A percentile compares a stretch with the other conserved stretches of the same genome.
Evolutionary conservation across 805 yeast species (phyloP).

Genomic region (Candida sanyiensis): DNA sequence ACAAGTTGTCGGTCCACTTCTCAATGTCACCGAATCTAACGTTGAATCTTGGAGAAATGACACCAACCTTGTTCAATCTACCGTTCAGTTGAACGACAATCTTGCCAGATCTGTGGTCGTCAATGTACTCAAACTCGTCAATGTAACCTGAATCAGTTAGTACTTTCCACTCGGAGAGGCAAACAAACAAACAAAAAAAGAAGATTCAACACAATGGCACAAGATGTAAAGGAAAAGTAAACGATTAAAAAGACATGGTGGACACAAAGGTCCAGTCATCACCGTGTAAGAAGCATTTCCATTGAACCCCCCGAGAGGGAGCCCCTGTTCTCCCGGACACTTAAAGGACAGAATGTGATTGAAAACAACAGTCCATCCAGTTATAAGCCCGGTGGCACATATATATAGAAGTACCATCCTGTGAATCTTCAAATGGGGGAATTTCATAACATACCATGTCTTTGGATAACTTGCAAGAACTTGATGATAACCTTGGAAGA

Average conservation of each 20-base stretch:
- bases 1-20: slow-evolving; percentile 96
- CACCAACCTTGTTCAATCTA: slow-evolving; percentile 98
- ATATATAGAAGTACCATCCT: not conserved
- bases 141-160: slow-evolving; percentile 47
- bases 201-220: not conserved
- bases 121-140: slow-evolving; percentile 96
- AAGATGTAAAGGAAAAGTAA: slow-evolving; percentile 32
- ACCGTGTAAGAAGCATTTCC: slow-evolving; percentile 33
- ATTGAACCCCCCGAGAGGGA: slow-evolving; percentile 4
- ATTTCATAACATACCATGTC: slow-evolving; percentile 76
- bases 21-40: slow-evolving; percentile 91
- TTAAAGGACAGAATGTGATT: slow-evolving; percentile 97
- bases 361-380: slow-evolving; percentile 91
- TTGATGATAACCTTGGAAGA: slow-evolving; percentile 96
- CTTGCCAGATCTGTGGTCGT: slow-evolving; percentile 98
- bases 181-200: slow-evolving; percentile 1
- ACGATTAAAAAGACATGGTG: slow-evolving; percentile 22
- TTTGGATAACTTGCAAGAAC: slow-evolving; percentile 94
- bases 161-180: not conserved
- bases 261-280: slow-evolving; percentile 11
- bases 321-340: slow-evolving; percentile 74
- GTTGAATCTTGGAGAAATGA: slow-evolving; percentile 97
- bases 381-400: slow-evolving; percentile 79
- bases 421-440: not conserved
- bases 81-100: slow-evolving; percentile 95